Percentiles rank a stretch among this genome's conserved stretches.
Conservation (phyloP, 495 filamentous ascomycete species). For the Rostrohypoxylon terebratum region DNA sequence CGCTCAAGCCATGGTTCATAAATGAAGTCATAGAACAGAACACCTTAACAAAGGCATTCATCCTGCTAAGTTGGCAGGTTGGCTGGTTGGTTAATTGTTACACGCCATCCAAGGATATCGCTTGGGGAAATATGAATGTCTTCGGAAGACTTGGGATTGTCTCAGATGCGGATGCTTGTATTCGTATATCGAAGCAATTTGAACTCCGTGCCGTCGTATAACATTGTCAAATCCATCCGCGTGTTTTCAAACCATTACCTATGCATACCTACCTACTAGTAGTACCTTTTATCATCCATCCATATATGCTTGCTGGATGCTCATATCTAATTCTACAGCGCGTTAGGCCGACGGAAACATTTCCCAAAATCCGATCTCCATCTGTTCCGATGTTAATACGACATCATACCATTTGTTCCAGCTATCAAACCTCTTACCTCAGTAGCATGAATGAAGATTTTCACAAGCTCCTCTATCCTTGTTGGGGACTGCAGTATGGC, state of each 20-base stretch:
- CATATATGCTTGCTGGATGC: conserved; percentile 6
- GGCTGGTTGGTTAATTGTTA: too few species aligned
- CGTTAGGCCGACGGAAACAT: conserved; percentile 64
- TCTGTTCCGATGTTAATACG: conserved; percentile 60
- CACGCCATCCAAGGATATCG: not conserved
- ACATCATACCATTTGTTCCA: conserved; percentile 12
- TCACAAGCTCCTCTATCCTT: conserved; percentile 82
- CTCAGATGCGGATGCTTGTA: not conserved
- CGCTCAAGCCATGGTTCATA: too few species aligned
- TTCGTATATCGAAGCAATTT: not conserved
- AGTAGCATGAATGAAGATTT: conserved; percentile 86
- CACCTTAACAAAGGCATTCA: too few species aligned
- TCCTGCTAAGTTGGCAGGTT: too few species aligned
- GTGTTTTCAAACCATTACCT: not conserved
- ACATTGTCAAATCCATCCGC: not conserved
- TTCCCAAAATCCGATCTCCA: conserved; percentile 91
- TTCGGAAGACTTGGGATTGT: not conserved
- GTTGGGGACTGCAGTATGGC: conserved; percentile 74
- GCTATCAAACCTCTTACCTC: conserved; percentile 70
- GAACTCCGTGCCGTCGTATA: not conserved
- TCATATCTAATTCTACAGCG: not conserved
- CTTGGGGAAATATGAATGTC: not conserved
- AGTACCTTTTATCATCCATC: not conserved
- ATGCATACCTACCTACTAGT: not conserved
- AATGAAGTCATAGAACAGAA: too few species aligned